phyloP scores from a whole-genome alignment of 2,329 filamentous ascomycete genomes.

The Alternaria novae-zelandiae region DNA sequence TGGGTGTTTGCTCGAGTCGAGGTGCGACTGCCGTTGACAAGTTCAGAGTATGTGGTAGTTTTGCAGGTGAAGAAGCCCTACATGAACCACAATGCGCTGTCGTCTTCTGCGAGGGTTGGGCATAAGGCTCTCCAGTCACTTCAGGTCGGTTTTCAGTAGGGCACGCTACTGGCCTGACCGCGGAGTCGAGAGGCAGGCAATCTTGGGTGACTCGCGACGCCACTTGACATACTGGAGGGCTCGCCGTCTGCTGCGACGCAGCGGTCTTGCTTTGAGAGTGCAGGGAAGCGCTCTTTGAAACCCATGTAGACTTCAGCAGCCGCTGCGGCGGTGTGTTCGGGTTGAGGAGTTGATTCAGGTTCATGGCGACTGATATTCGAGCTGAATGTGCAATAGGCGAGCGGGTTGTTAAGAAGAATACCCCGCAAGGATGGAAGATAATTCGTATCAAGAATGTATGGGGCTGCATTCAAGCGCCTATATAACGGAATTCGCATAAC shows the following conservation, averaged over 20 bases:
- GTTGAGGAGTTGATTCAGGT: neutral
- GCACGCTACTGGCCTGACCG: neutral
- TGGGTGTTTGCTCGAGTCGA: neutral
- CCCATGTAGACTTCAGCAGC: neutral
- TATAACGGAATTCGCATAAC: neutral
- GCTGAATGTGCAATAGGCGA: neutral
- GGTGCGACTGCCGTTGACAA: neutral
- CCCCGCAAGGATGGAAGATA: neutral
- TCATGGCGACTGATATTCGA: neutral
- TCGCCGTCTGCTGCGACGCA: neutral
- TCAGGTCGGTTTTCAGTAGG: neutral
- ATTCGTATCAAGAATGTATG: neutral
- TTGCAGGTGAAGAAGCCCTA: neutral
- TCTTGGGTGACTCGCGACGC: neutral
- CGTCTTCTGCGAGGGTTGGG: neutral
- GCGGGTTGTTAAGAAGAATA: neutral
- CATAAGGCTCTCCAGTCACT: too few species aligned
- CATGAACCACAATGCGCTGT: neutral
- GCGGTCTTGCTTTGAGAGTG: too few species aligned
- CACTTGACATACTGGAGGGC: neutral
- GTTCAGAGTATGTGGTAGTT: neutral
- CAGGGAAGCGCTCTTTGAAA: neutral
- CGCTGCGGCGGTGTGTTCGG: neutral
- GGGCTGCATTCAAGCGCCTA: neutral
- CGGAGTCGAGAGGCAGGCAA: neutral